Evolutionary conservation across 1,284 basidiomycete species (phyloP).

Genomic region (Pseudozyma pruni): DNA sequence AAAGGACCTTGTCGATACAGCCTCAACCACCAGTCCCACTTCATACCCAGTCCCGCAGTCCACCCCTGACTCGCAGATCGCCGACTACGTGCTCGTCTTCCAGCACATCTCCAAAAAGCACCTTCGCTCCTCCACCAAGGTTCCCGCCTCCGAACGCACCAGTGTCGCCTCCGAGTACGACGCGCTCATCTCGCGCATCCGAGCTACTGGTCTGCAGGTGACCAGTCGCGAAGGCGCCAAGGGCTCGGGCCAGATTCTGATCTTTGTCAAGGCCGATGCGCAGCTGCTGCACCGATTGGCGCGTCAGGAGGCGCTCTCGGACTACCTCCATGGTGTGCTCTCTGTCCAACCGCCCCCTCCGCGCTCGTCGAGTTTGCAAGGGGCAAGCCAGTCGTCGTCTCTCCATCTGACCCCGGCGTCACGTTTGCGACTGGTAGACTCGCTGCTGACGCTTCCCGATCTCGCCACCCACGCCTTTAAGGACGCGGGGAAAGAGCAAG

Average conservation of each 20-base stretch:
- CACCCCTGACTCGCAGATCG: slow-evolving; percentile 37
- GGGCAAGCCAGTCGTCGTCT: not conserved
- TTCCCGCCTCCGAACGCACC: slow-evolving; percentile 28
- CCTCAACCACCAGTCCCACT: not conserved
- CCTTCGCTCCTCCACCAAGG: slow-evolving; percentile 37
- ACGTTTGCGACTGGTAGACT: slow-evolving; percentile 54
- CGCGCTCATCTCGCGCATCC: slow-evolving; percentile 38
- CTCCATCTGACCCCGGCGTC: slow-evolving; percentile 50
- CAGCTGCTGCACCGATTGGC: slow-evolving; percentile 33
- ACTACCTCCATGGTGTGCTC: slow-evolving; percentile 61
- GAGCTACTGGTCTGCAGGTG: slow-evolving; percentile 49
- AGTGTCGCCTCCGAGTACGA: slow-evolving; percentile 50
- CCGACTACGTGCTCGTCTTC: slow-evolving; percentile 61
- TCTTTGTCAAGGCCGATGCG: slow-evolving; percentile 58
- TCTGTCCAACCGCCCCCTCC: slow-evolving; percentile 32
- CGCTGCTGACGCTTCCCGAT: slow-evolving; percentile 47
- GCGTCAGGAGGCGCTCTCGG: slow-evolving; percentile 45
- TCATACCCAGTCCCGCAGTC: slow-evolving; percentile 36
- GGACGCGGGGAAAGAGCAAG: slow-evolving; percentile 12
- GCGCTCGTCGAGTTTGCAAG: slow-evolving; percentile 32
- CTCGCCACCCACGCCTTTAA: slow-evolving; percentile 25
- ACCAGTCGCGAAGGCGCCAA: slow-evolving; percentile 51
- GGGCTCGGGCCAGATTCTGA: slow-evolving; percentile 42
- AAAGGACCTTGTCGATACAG: slow-evolving; percentile 4
- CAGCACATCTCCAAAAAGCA: slow-evolving; percentile 49